Evolutionary conservation across 768 basidiomycete genomes (phyloP), one percentile per base, ranked within the genome.

Genomic region (Xanthoconium purpureum): DNA sequence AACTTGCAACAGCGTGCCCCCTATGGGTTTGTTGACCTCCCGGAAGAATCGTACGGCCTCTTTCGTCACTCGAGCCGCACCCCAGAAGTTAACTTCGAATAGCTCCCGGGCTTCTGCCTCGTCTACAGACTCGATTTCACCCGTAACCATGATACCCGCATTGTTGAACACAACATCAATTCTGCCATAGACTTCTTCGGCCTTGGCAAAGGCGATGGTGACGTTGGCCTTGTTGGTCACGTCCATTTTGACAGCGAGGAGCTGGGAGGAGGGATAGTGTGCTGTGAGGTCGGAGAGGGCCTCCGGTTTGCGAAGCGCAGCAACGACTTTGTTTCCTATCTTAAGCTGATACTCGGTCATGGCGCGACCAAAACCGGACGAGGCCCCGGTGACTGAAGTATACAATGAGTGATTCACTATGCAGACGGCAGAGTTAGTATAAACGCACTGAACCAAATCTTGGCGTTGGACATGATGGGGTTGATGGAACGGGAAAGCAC

Each of bases 291-390:
- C 3, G 59, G 43, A 17, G 42, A 80, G 62, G 15, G 52, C 64
- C 8, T 62, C 68, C 9, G 76, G 75, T 30, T 63, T 72, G 52
- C 77, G 78, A 13, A 77, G 66, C 18, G 77, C 76, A 13, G 80
- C 79, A 48, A 77, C 63, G 37, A 71, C 77, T 11, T 24, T 73
- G 56, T 76, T 70, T 15, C 77, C 76, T 2, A 61, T 59, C 32
- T 50, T 47, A 37, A 80, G 73, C 32, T 69, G 70, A 20, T 54
- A 33, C 54, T 76, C 73, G 12, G 67, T 65, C 53, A 74, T 66
- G 14, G 57, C 52, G 3, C 68, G 69, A 8, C 77, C 77, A 49
- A 79, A 72, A 17, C 78, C 75, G 12, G 73, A 67, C 3, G 74
- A 74, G 6, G 73, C 61, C 12, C 77, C 77, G 5, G 74, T 76